Evolutionary conservation across 2,329 filamentous ascomycete genomes (phyloP).

Genomic region (Colletotrichum plurivorum): DNA sequence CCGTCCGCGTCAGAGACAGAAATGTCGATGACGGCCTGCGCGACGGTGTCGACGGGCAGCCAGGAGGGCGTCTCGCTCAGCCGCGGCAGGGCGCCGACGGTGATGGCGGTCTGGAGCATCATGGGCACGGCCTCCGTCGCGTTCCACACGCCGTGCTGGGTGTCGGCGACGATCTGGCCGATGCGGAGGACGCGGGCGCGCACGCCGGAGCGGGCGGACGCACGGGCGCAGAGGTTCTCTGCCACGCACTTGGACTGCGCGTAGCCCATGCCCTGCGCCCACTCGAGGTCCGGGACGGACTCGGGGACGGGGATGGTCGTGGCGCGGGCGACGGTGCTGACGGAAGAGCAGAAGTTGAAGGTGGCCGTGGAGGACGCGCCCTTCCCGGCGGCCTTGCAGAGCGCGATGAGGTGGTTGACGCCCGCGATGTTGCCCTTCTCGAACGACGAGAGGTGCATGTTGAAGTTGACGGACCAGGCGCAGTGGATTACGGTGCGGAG

Average conservation of each 20-base stretch:
- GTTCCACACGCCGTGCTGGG: conserved; percentile 64
- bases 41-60: conserved; percentile 62
- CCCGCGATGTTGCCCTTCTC: conserved; percentile 62
- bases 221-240: conserved; percentile 54
- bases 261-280: conserved; percentile 60
- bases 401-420: conserved; percentile 57
- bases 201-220: conserved; percentile 49
- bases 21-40: conserved; percentile 56
- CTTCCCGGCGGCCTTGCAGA: conserved; percentile 46
- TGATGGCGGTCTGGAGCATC: conserved; percentile 61
- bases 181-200: conserved; percentile 58
- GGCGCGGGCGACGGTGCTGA: conserved; percentile 57
- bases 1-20: conserved; percentile 46
- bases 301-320: conserved; percentile 52
- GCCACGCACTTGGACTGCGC: conserved; percentile 58
- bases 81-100: conserved; percentile 59
- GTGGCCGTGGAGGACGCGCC: conserved; percentile 38
- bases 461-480: conserved; percentile 72
- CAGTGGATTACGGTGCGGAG: conserved; percentile 63
- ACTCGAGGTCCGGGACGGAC: conserved; percentile 50
- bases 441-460: conserved; percentile 64
- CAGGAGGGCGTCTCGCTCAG: conserved; percentile 61
- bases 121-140: conserved; percentile 65
- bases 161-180: conserved; percentile 67
- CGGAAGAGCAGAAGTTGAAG: conserved; percentile 67